Conservation (phyloP, 176 grass and related monocot genomes). For the Typha latifolia region DNA sequence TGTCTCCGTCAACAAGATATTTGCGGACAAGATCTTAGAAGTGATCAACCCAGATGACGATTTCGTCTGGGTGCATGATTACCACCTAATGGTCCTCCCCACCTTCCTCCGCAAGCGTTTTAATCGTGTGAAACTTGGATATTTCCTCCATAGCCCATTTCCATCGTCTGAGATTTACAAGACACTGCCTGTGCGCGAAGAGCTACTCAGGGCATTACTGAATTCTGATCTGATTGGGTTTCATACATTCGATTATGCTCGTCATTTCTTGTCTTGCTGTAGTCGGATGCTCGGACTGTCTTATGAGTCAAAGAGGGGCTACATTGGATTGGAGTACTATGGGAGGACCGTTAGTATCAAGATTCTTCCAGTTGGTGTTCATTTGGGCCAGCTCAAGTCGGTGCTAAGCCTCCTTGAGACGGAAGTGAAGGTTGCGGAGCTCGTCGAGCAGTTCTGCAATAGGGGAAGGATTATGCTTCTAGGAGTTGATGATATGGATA, state of each 20-base stretch:
- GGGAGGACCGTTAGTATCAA: slow-evolving; percentile 92
- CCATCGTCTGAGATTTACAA: slow-evolving; percentile 93
- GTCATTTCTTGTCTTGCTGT: slow-evolving; percentile 92
- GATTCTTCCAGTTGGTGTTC: slow-evolving; percentile 73
- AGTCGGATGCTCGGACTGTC: slow-evolving; percentile 73
- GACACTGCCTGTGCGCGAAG: slow-evolving; percentile 79
- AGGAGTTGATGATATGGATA: slow-evolving; percentile 97
- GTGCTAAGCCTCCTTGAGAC: slow-evolving; percentile 54
- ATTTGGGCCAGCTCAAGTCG: slow-evolving; percentile 59
- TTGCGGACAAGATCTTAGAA: slow-evolving; percentile 87
- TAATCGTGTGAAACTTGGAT: slow-evolving; percentile 80
- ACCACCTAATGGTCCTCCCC: slow-evolving; percentile 93
- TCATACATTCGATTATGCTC: slow-evolving; percentile 96
- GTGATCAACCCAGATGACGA: slow-evolving; percentile 95
- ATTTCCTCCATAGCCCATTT: slow-evolving; percentile 88
- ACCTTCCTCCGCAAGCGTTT: slow-evolving; percentile 90
- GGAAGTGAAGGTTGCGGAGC: slow-evolving; percentile 52
- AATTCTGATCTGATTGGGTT: slow-evolving; percentile 94
- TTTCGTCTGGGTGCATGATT: slow-evolving; percentile 97
- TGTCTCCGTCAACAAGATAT: slow-evolving; percentile 92
- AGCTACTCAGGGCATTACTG: slow-evolving; percentile 68
- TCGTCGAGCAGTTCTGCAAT: slow-evolving; percentile 47
- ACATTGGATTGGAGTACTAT: slow-evolving; percentile 87
- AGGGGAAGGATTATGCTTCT: slow-evolving; percentile 67
- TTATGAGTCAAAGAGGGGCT: slow-evolving; percentile 77